Base-by-base conservation (phyloP, 805 yeast species). In the Monosporozyma siamensis region DNA sequence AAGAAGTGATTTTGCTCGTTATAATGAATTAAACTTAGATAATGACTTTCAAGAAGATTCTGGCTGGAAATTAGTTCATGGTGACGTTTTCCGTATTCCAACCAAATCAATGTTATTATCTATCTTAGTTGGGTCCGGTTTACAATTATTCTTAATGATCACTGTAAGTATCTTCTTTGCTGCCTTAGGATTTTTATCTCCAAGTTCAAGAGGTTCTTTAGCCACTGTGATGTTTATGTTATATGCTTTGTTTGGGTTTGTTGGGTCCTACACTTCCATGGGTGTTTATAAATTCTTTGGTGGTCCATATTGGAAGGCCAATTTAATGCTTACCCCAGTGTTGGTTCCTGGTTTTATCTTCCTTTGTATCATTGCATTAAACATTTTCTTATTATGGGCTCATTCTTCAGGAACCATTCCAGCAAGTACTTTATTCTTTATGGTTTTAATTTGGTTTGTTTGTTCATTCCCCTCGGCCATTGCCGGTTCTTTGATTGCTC, bases 1-100 rank as follows among this genome's bases (percentile, higher is more conserved):
- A 58, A 82, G 77, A 59, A 81, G 76, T 57, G 98, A 92, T 61
- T 85, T 92, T 53, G 73, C 81, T 44, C 80, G 82, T 54, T 92
- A 92, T 66, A 90, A 90, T 59, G 95, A 85, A 59, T 75, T 90
- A 49, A 87, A 84, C 58, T 72, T 90, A 53, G 92, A 84, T 58
- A 87, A 81, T 53, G 95, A 84, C 44, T 76, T 87, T 41, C 80
- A 86, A 48, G 95, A 88, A 56, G 97, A 92, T 61, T 75, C 88
- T 58, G 98, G 98, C 31, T 92, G 98, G 98, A 92, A 92, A 61
- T 72, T 92, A 49, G 81, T 88, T 31, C 94, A 89, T 55, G 97
- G 97, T 48, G 97, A 90, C 61, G 88, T 90, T 24, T 90, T 90
- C 69, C 77, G 97, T 63, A 67, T 89, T 7, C 97, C 97, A 34